Evolutionary conservation across 2,329 filamentous ascomycete genomes (phyloP), one percentile per base, ranked within the genome.

Genomic region (Colletotrichum cuscutae): DNA sequence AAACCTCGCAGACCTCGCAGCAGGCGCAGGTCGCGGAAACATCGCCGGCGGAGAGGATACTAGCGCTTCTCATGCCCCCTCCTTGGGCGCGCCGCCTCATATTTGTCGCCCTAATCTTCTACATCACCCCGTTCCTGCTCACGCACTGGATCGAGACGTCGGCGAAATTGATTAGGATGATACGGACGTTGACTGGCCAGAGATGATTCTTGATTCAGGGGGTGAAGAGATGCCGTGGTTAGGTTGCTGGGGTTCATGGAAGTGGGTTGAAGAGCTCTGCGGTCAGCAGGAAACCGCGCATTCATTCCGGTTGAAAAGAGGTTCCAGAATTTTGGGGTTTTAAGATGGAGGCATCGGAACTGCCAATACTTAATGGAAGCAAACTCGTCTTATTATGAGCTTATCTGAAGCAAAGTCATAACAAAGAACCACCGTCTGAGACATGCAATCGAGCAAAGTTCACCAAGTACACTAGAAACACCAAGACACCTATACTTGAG

Each of bases 71-170:
- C 42, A 19, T 53, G 46, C 60, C 60, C n/a, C 60, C 60, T 22
- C 6, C 60, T 13, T 63, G 60, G 60, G 26, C 30, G 12, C 60
- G 60, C 28, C 46, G 60, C 8, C n/a, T 63, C 46, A 26, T 63
- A n/a, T 63, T 63, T 22, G 60, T 53, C 12, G 28, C 46, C 4
- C n/a, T 63, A 28, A 53, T 63, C 28, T 12, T 63, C 7, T 63
- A 63, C 15, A 46, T 63, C 60, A 53, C 60, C 12, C 60, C 60
- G 12, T 35, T 53, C n/a, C 60, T 63, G 2, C 28, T 63, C 19
- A 49, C 60, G 9, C 60, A 63, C 28, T 63, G 60, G 60, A 8
- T 53, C 28, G 60, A 63, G n/a, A 63, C 60, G 46, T 63, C 60
- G 22, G 7, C 46, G 5, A 63, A 35, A 3, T 4, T 63, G 26